phyloP scores from a whole-genome alignment of 352 stramenopile genomes.

The Blastocystis sp. region DNA sequence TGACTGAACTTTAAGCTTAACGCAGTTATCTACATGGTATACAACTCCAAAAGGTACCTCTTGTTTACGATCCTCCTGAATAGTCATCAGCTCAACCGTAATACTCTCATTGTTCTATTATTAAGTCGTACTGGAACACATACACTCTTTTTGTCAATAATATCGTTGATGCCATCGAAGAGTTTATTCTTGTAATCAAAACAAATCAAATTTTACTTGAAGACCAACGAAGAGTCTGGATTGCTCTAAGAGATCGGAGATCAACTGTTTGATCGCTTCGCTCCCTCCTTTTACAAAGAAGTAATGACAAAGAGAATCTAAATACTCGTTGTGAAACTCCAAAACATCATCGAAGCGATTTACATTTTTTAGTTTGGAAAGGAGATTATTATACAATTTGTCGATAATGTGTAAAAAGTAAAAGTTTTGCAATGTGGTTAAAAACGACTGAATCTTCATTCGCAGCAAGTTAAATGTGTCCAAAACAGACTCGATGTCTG shows the following conservation, averaged over 20 bases:
- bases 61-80: neutral
- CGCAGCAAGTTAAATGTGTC: constrained; percentile 1
- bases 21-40: neutral
- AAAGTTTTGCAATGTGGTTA: constrained; percentile 42
- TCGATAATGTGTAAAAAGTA: constrained; percentile 38
- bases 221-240: neutral
- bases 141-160: constrained; percentile 27
- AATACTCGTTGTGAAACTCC: neutral
- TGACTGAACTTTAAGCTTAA: neutral
- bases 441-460: constrained; percentile 12
- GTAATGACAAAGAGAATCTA: neutral
- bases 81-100: neutral
- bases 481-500: neutral
- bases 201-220: neutral
- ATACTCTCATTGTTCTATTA: neutral
- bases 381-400: constrained; percentile 10
- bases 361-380: neutral
- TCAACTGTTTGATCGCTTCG: neutral
- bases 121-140: neutral
- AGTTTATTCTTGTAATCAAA: neutral
- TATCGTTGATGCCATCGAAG: constrained; percentile 2
- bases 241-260: neutral
- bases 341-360: constrained; percentile 11
- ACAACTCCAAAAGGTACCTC: neutral
- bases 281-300: neutral